These are phyloP conservation scores for Penicillium sp. DNA, from an alignment of 2,329 filamentous ascomycete genomes.

Conservation along the genomic window DNA sequence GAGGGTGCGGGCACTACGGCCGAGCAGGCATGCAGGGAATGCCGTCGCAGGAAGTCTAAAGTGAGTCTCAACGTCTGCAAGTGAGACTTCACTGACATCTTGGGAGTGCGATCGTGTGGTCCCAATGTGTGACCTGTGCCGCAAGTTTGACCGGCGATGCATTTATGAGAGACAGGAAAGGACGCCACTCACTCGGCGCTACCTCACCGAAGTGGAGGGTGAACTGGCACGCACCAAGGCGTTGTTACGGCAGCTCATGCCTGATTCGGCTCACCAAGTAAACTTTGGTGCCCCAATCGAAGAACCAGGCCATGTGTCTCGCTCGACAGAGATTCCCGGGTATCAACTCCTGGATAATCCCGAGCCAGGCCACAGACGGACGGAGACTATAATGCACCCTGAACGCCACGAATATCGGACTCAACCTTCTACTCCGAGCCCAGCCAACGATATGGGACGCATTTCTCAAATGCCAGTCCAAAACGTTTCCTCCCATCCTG, in stretches of 20 bases:
- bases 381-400: not conserved
- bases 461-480: not conserved
- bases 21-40: conserved; percentile 33
- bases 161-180: conserved; percentile 51
- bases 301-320: not conserved
- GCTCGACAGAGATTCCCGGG: not conserved
- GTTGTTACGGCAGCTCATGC: conserved; percentile 7
- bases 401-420: not conserved
- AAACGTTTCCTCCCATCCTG: not conserved
- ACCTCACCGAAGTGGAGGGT: conserved; percentile 47
- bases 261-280: not conserved
- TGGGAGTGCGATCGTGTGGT: conserved; percentile 38
- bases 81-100: not conserved
- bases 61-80: not conserved
- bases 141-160: conserved; percentile 47
- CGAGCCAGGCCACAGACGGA: not conserved
- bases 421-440: not conserved
- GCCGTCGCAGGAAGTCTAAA: conserved; percentile 40
- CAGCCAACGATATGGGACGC: not conserved
- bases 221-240: conserved; percentile 34
- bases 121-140: conserved; percentile 43
- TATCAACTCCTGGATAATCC: not conserved
- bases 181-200: conserved; percentile 50
- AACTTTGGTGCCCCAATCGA: not conserved
- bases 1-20: not conserved